phyloP scores from a whole-genome alignment of 352 stramenopile genomes.

The Pythium scleroteichum region DNA sequence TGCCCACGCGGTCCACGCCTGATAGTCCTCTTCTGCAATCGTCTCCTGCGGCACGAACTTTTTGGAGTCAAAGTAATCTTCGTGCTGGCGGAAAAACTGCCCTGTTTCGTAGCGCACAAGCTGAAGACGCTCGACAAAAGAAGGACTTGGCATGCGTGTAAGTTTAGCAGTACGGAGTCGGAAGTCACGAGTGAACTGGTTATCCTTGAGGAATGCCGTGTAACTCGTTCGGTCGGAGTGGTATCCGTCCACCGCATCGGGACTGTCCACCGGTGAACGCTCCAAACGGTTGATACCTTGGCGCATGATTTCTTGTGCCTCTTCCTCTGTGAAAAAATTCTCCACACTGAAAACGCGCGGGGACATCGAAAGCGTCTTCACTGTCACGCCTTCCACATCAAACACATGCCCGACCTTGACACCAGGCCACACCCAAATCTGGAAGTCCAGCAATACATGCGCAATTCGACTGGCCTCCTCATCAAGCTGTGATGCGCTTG shows the following conservation, averaged over 20 bases:
- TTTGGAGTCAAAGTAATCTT: slow-evolving; percentile 79
- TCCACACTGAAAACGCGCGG: slow-evolving; percentile 70
- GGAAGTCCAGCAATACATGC: slow-evolving; percentile 65
- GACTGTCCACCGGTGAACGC: slow-evolving; percentile 61
- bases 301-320: slow-evolving; percentile 56
- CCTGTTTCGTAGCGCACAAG: slow-evolving; percentile 68
- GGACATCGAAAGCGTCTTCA: slow-evolving; percentile 63
- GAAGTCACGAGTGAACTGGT: slow-evolving; percentile 64
- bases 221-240: slow-evolving; percentile 65
- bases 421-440: slow-evolving; percentile 80
- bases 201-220: slow-evolving; percentile 70
- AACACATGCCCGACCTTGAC: slow-evolving; percentile 66
- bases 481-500: slow-evolving; percentile 36
- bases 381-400: slow-evolving; percentile 44
- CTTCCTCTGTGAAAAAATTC: slow-evolving; percentile 57
- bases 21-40: slow-evolving; percentile 42
- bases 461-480: slow-evolving; percentile 38
- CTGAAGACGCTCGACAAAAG: slow-evolving; percentile 58
- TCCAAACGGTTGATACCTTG: slow-evolving; percentile 46
- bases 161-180: slow-evolving; percentile 48
- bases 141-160: slow-evolving; percentile 46
- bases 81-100: slow-evolving; percentile 77
- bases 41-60: slow-evolving; percentile 52
- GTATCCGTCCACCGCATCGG: slow-evolving; percentile 56
- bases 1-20: slow-evolving; percentile 52